A percentile compares a stretch with the other conserved stretches of the same genome.
phyloP scores from a whole-genome alignment of 352 stramenopile species.

The Phytopythium kandeliae region DNA sequence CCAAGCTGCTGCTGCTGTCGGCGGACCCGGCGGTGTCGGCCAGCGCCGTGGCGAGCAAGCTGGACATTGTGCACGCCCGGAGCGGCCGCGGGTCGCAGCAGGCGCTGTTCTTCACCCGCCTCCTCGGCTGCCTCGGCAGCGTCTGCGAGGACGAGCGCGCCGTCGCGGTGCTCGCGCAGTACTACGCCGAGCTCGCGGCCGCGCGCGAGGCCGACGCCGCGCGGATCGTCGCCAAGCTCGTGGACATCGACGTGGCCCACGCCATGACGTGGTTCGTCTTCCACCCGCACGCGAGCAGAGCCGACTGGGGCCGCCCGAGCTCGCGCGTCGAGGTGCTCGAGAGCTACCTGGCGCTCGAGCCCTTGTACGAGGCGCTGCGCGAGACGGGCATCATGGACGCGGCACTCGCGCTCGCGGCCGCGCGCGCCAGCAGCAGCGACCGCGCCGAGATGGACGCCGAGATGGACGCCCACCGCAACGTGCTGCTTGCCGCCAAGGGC shows the following conservation, averaged over 20 bases:
- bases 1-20: slow-evolving; percentile 43
- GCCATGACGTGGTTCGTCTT: slow-evolving; percentile 73
- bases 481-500: slow-evolving; percentile 3
- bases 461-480: neutral
- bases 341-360: slow-evolving; percentile 42
- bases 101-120: slow-evolving; percentile 35
- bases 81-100: slow-evolving; percentile 18
- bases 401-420: neutral
- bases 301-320: slow-evolving; percentile 8
- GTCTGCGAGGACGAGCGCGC: slow-evolving; percentile 50
- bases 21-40: slow-evolving; percentile 20
- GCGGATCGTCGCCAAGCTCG: slow-evolving; percentile 34
- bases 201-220: slow-evolving; percentile 17
- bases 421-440: too few species aligned
- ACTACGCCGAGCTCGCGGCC: slow-evolving; percentile 29
- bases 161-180: slow-evolving; percentile 24
- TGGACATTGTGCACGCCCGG: slow-evolving; percentile 45
- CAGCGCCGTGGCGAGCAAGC: slow-evolving; percentile 35
- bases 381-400: slow-evolving; percentile 1
- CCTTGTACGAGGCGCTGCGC: slow-evolving; percentile 34
- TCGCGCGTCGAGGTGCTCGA: slow-evolving; percentile 25
- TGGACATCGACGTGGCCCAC: slow-evolving; percentile 69
- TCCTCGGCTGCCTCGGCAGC: slow-evolving; percentile 47
- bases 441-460: neutral
- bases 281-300: slow-evolving; percentile 25